Conservation (phyloP, 768 basidiomycete genomes). For the Phaeolepiota aurea region DNA sequence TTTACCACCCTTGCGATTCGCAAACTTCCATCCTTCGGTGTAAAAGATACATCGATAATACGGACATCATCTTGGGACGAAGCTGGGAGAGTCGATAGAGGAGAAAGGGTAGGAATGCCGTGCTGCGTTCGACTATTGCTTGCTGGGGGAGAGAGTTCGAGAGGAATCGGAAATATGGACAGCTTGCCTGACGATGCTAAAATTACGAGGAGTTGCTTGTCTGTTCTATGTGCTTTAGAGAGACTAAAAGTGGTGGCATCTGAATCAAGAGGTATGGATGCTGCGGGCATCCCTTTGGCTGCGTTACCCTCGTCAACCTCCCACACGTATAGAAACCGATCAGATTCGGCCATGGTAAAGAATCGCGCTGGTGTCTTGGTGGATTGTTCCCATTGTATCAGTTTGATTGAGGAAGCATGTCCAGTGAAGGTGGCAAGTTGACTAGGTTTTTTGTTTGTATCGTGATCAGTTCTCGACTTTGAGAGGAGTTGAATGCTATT, state of each 20-base stretch:
- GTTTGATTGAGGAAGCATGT: slow-evolving; percentile 50
- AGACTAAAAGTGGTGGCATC: slow-evolving; percentile 41
- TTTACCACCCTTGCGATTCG: slow-evolving; percentile 46
- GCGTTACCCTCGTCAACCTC: slow-evolving; percentile 32
- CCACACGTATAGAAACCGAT: slow-evolving; percentile 60
- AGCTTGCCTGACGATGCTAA: slow-evolving; percentile 55
- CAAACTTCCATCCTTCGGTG: slow-evolving; percentile 32
- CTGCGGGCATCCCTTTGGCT: slow-evolving; percentile 43
- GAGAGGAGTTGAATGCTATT: slow-evolving; percentile 51
- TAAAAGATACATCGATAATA: slow-evolving; percentile 42
- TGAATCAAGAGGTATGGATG: slow-evolving; percentile 57
- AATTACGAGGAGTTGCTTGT: slow-evolving; percentile 36
- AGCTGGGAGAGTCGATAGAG: slow-evolving; percentile 40
- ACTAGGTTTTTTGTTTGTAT: slow-evolving; percentile 31
- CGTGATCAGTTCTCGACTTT: slow-evolving; percentile 13
- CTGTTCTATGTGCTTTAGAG: slow-evolving; percentile 18
- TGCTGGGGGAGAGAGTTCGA: slow-evolving; percentile 28
- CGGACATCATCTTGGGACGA: slow-evolving; percentile 22
- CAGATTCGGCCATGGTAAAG: slow-evolving; percentile 51
- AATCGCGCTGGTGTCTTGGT: slow-evolving; percentile 35
- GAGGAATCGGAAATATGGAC: slow-evolving; percentile 45
- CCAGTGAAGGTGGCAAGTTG: slow-evolving; percentile 51
- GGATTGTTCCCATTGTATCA: slow-evolving; percentile 42
- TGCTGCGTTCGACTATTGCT: slow-evolving; percentile 31
- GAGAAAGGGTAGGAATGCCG: slow-evolving; percentile 40